Base-by-base conservation (phyloP, 768 basidiomycete species). In the Suillus subalutaceus region DNA sequence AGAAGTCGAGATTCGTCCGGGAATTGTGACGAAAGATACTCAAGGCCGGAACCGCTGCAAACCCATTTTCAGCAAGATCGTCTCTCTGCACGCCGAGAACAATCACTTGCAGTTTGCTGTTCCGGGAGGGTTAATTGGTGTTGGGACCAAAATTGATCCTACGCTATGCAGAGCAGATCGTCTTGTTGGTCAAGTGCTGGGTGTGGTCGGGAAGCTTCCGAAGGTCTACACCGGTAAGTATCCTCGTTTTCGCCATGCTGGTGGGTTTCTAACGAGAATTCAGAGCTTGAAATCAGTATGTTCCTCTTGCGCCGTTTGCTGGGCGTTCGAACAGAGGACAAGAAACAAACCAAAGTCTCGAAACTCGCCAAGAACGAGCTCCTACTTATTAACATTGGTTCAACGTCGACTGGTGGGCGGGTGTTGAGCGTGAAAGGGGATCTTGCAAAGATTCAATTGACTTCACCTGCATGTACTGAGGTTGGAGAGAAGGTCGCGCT, bases 311-410 rank as follows among this genome's bases (percentile, higher is more conserved):
- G 97, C 67, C 89, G 97, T 66, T 81, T 99, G 63, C 87, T 99
- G n/a, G 97, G 97, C 76, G 97, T 99, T 68, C 96, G 96, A 79
- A 95, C 96, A 30, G 97, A 98, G 79, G 97, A 99, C 82, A 97
- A 96, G 83, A 99, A 98, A 78, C 94, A 96, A 77, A 97, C 97
- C 26, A 99, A 96, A 79, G 93, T 94, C 30, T 84, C 93, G 63
- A 97, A 97, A 78, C 86, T 97, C 55, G 85, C 88, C 66, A 97
- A 97, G 80, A 91, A 91, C 78, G 96, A 97, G 79, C 85, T 96
- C 2, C 80, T 98, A 3, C 86, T 99, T 67, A 96, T 99, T 84
- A 99, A 99, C 82, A 98, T 99, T 65, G 96, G 97, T 23, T 97
- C 95, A 26, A 98, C 96, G 2, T 97, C 96, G 4, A 97, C 96